A percentile compares a stretch with the other conserved stretches of the same genome.
Evolutionary conservation across 2,329 filamentous ascomycete species (phyloP).

Genomic region (Gremmenia infestans): DNA sequence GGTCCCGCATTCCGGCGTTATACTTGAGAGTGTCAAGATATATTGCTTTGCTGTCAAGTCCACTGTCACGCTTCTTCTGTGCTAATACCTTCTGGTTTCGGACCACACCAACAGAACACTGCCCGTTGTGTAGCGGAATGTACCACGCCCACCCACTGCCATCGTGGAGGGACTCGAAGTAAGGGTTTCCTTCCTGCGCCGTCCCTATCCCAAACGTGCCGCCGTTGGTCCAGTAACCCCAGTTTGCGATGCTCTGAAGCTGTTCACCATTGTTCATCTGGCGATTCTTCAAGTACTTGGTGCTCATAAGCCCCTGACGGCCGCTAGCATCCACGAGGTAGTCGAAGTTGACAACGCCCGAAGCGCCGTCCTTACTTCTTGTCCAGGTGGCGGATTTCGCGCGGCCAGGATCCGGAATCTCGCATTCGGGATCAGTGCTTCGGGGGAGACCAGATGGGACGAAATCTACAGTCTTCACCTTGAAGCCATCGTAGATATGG

Average conservation of each 20-base stretch:
- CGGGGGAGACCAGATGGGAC: slow-evolving; percentile 3
- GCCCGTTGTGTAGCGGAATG: slow-evolving; percentile 46
- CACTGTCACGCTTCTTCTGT: slow-evolving; percentile 31
- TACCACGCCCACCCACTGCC: slow-evolving; percentile 46
- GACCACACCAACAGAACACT: slow-evolving; percentile 40
- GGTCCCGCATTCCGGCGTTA: slow-evolving; percentile 27
- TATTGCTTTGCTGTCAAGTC: neutral
- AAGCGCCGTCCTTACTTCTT: slow-evolving; percentile 28
- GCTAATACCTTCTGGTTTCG: slow-evolving; percentile 35
- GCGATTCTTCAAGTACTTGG: slow-evolving; percentile 46
- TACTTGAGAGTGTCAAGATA: slow-evolving; percentile 30
- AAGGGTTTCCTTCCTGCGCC: slow-evolving; percentile 34
- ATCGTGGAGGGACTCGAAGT: slow-evolving; percentile 42
- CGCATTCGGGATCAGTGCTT: neutral
- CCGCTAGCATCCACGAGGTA: slow-evolving; percentile 47
- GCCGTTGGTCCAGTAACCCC: slow-evolving; percentile 42
- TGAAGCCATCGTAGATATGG: slow-evolving; percentile 37
- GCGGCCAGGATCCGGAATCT: slow-evolving; percentile 22
- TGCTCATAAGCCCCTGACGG: slow-evolving; percentile 40
- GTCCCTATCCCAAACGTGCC: slow-evolving; percentile 34
- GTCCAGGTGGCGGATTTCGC: slow-evolving; percentile 36
- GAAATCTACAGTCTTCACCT: slow-evolving; percentile 35
- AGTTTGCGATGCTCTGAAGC: slow-evolving; percentile 46
- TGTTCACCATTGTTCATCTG: slow-evolving; percentile 36
- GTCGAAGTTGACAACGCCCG: slow-evolving; percentile 40